Conservation (phyloP, 805 yeast genomes). For the Wickerhamomyces bisporus region DNA sequence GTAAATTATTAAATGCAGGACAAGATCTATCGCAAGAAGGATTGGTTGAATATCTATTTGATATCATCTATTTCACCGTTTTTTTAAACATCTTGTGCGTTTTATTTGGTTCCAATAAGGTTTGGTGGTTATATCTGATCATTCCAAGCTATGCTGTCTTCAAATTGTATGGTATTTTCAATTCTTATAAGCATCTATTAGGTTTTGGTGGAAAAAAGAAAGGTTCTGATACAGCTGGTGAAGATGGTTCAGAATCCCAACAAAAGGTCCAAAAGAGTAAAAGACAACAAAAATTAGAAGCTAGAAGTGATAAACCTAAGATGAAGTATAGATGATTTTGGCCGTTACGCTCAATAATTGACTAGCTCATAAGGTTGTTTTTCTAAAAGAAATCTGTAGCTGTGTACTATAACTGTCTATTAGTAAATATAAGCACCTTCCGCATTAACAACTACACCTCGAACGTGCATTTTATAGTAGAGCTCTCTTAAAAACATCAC, state of each 20-base stretch:
- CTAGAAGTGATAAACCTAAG: slow-evolving; percentile 33
- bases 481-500: no score
- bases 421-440: no score
- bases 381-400: background rate
- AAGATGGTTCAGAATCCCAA: slow-evolving; percentile 5
- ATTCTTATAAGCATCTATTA: slow-evolving; percentile 22
- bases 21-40: slow-evolving; percentile 46
- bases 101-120: slow-evolving; percentile 38
- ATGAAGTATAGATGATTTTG: slow-evolving; percentile 30
- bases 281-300: slow-evolving; percentile 37
- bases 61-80: slow-evolving; percentile 47
- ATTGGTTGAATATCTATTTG: slow-evolving; percentile 50
- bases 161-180: slow-evolving; percentile 34
- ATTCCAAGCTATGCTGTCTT: slow-evolving; percentile 42
- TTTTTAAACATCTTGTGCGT: slow-evolving; percentile 40
- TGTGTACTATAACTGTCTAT: no score
- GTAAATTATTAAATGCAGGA: slow-evolving; percentile 39
- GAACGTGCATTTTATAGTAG: no score
- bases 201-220: slow-evolving; percentile 13
- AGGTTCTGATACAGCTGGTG: background rate
- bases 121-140: slow-evolving; percentile 42
- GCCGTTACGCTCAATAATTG: no score
- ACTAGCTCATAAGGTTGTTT: no score
- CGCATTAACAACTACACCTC: no score
- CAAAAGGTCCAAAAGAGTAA: slow-evolving; percentile 27